phyloP scores from a whole-genome alignment of 2,329 filamentous ascomycete genomes.

The Calonectria naviculata region DNA sequence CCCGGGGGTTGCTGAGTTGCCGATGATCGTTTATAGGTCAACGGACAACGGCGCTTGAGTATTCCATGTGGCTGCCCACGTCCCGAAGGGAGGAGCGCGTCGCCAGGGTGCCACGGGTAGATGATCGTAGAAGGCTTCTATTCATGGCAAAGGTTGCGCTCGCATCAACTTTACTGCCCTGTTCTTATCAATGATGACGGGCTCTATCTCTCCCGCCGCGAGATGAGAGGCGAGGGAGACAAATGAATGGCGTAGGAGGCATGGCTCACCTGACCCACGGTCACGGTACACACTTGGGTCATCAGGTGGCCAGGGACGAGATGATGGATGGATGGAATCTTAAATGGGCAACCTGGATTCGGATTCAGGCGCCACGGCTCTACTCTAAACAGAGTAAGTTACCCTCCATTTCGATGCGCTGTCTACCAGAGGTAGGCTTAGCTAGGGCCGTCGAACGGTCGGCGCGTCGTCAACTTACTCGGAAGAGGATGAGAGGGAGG shows the following conservation, averaged over 20 bases:
- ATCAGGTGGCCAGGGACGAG: conserved; percentile 40
- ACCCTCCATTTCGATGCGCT: not conserved
- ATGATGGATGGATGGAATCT: conserved; percentile 13
- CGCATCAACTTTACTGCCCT: not conserved
- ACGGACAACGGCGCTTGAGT: conserved; percentile 20
- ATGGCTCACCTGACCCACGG: conserved; percentile 43
- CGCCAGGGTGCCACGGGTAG: not conserved
- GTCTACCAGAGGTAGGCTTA: not conserved
- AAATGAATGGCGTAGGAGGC: conserved; percentile 40
- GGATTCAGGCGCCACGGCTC: conserved; percentile 23
- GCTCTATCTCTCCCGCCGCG: not conserved
- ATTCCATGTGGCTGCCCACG: not conserved
- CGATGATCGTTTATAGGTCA: conserved; percentile 10
- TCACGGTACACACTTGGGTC: conserved; percentile 33
- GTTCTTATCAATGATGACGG: conserved; percentile 1
- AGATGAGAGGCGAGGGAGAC: conserved; percentile 27
- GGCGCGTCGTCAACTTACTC: conserved; percentile 9
- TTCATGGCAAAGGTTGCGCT: not conserved
- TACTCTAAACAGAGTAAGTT: conserved; percentile 3
- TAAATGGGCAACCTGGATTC: not conserved
- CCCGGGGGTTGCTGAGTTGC: conserved; percentile 4
- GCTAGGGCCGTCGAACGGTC: conserved; percentile 9
- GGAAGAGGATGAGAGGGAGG: not conserved
- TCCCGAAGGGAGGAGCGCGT: not conserved
- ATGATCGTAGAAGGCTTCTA: not conserved